Conservation (phyloP, 306 rosid species). For the Inga leiocalycina region DNA sequence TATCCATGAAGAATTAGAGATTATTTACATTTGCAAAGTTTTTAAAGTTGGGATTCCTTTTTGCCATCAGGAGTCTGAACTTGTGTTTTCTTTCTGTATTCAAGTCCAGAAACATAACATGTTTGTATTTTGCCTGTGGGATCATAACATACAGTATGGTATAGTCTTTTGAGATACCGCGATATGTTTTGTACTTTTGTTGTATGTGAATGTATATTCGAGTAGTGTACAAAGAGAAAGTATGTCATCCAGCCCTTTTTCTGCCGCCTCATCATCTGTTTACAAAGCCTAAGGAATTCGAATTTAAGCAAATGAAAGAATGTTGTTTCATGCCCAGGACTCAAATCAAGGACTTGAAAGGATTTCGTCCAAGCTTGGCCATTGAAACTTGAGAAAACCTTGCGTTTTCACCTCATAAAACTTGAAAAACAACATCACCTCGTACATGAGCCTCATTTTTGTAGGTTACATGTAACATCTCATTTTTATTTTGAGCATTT, state of each 20-base stretch:
- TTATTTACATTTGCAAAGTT: neutral
- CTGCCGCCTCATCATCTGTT: neutral
- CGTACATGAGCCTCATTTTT: conserved; percentile 25
- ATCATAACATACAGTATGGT: neutral
- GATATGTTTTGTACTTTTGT: neutral
- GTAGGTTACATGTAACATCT: conserved; percentile 3
- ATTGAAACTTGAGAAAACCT: neutral
- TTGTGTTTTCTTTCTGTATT: neutral
- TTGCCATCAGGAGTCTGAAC: neutral
- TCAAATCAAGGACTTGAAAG: neutral
- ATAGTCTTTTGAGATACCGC: conserved; percentile 4
- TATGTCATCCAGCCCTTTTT: neutral
- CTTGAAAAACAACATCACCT: conserved; percentile 14
- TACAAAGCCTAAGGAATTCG: conserved; percentile 16
- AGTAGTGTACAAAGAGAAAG: conserved; percentile 17
- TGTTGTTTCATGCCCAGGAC: conserved; percentile 22
- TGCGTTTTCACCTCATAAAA: conserved; percentile 3
- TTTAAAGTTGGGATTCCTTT: neutral
- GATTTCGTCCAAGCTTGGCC: neutral
- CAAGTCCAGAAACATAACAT: neutral
- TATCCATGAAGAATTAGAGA: neutral
- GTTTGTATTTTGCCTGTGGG: neutral
- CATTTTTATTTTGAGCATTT: no score
- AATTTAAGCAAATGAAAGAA: conserved; percentile 11
- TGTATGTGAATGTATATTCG: neutral